Percentiles rank a stretch among this genome's conserved stretches.
Conservation (phyloP, 176 grass and related monocot species). For the Cocos nucifera region DNA sequence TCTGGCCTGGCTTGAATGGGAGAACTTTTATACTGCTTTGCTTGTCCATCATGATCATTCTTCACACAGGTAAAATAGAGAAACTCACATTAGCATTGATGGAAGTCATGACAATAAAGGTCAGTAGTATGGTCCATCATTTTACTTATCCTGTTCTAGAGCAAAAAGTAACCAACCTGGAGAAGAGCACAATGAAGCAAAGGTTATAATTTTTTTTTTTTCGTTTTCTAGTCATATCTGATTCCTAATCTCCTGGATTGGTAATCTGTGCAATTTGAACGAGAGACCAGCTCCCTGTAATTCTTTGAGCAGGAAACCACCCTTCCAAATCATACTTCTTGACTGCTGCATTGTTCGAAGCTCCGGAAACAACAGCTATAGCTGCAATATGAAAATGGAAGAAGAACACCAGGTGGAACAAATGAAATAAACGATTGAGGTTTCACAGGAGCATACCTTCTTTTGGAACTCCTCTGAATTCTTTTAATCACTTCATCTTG, state of each 20-base stretch:
- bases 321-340: slow-evolving; percentile 96
- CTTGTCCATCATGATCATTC: too few species aligned
- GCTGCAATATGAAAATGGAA: slow-evolving; percentile 32
- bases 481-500: slow-evolving; percentile 69
- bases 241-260: slow-evolving; percentile 86
- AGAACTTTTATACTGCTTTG: slow-evolving; percentile 26
- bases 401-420: not conserved
- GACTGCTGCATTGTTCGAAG: slow-evolving; percentile 81
- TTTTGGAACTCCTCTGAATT: slow-evolving; percentile 92
- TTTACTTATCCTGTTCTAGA: too few species aligned
- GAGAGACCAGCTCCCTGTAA: slow-evolving; percentile 76
- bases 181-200: too few species aligned
- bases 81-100: too few species aligned
- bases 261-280: slow-evolving; percentile 93
- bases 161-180: too few species aligned
- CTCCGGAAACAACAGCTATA: slow-evolving; percentile 78
- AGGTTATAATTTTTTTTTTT: slow-evolving; percentile 23
- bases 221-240: slow-evolving; percentile 57
- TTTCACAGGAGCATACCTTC: slow-evolving; percentile 18
- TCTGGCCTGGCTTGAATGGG: slow-evolving; percentile 48
- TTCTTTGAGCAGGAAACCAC: slow-evolving; percentile 93
- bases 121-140: too few species aligned
- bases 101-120: too few species aligned
- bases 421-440: not conserved
- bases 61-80: too few species aligned